A percentile compares a stretch with the other conserved stretches of the same genome.
phyloP scores from a whole-genome alignment of 1,139 yeast species.

The Geotrichum klebahnii region DNA sequence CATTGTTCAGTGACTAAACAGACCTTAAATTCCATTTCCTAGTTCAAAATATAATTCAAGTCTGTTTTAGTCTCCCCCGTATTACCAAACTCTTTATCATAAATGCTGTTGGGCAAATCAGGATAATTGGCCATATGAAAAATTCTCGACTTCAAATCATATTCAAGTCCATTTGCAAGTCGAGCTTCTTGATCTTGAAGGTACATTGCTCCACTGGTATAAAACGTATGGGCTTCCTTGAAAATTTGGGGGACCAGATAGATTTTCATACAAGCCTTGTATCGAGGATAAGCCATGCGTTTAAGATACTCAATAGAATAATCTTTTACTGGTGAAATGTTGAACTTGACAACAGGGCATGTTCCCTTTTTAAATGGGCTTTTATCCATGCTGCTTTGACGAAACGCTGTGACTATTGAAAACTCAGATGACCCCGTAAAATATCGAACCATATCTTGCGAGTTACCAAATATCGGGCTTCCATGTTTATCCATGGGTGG shows the following conservation, averaged over 20 bases:
- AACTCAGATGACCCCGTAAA: conserved; percentile 10
- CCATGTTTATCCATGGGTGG: conserved; percentile 6
- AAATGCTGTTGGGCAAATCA: conserved; percentile 14
- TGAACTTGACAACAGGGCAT: conserved; percentile 23
- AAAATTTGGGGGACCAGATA: conserved; percentile 10
- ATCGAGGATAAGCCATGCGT: conserved; percentile 22
- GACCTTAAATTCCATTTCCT: not conserved
- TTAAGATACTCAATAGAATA: conserved; percentile 19
- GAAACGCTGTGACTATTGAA: conserved; percentile 19
- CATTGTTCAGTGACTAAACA: too few relatives aligned
- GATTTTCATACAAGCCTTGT: conserved; percentile 22
- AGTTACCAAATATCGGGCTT: conserved; percentile 12
- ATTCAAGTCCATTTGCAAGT: conserved; percentile 1
- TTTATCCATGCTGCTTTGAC: conserved; percentile 21
- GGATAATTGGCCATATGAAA: conserved; percentile 7
- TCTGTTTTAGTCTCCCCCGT: conserved; percentile 9
- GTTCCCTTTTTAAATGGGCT: conserved; percentile 19
- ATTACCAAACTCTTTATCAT: conserved; percentile 5
- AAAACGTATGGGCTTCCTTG: not conserved
- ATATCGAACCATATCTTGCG: conserved; percentile 17
- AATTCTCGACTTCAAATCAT: conserved; percentile 11
- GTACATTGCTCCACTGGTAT: conserved; percentile 19
- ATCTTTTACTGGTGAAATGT: conserved; percentile 19
- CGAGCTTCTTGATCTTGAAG: conserved; percentile 19
- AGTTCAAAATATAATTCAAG: conserved; percentile 10